phyloP scores from a whole-genome alignment of 352 stramenopile species.

The Globisporangium takayamanum region DNA sequence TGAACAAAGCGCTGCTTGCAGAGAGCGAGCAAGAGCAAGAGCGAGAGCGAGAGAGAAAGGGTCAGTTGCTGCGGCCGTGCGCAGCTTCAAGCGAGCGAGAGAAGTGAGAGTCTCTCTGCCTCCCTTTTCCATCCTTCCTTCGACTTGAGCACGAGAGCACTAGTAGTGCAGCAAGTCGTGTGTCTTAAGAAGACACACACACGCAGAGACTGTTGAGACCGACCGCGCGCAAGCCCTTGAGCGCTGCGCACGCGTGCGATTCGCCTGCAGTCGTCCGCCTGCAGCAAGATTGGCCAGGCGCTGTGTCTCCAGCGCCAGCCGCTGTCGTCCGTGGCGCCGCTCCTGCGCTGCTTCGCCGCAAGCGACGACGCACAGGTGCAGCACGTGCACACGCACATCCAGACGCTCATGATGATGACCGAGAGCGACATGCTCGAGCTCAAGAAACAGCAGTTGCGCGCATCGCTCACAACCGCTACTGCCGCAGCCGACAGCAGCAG shows the following conservation, averaged over 20 bases:
- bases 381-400: not conserved
- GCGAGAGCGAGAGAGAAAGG: too few relatives aligned
- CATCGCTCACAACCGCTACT: not conserved
- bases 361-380: slow-evolving; percentile 10
- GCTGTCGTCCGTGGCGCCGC: slow-evolving; percentile 14
- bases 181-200: too few relatives aligned
- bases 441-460: slow-evolving; percentile 8
- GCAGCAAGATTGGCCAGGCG: slow-evolving; percentile 44
- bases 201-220: slow-evolving; percentile 13
- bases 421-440: slow-evolving; percentile 4
- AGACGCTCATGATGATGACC: slow-evolving; percentile 14
- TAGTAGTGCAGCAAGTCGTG: too few relatives aligned
- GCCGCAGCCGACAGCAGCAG: not conserved
- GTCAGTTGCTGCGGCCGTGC: too few relatives aligned
- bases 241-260: not conserved
- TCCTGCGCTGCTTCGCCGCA: slow-evolving; percentile 9
- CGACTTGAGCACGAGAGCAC: too few relatives aligned
- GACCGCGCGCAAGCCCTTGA: slow-evolving; percentile 1
- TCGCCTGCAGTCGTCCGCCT: slow-evolving; percentile 1
- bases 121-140: too few relatives aligned
- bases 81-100: too few relatives aligned
- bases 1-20: too few relatives aligned
- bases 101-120: too few relatives aligned
- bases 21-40: too few relatives aligned
- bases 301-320: slow-evolving; percentile 42